Evolutionary conservation across 1,284 basidiomycete species (phyloP).

Genomic region (Ganoderma sp.): DNA sequence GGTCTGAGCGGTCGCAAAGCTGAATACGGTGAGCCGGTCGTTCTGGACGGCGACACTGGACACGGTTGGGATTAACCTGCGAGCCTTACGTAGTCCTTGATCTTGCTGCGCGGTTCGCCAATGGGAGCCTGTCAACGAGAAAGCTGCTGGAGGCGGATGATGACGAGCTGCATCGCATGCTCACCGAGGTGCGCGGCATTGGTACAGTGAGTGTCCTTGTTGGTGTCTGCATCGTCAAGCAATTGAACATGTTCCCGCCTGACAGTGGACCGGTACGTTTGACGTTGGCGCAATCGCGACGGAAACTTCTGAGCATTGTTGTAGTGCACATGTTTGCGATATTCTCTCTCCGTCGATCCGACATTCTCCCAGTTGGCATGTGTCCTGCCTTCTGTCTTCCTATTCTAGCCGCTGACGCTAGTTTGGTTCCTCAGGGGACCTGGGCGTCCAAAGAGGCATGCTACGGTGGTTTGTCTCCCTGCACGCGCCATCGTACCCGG

Average conservation of each 20-base stretch:
- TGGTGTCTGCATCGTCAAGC: background rate
- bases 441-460: constrained; percentile 83
- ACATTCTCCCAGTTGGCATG: constrained; percentile 81
- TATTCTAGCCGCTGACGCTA: background rate
- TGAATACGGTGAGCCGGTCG: constrained; percentile 70
- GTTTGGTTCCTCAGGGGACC: constrained; percentile 61
- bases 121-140: constrained; percentile 76
- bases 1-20: constrained; percentile 84
- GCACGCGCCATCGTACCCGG: constrained; percentile 57
- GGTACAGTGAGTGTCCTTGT: constrained; percentile 61
- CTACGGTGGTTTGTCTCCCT: constrained; percentile 76
- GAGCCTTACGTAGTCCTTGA: constrained; percentile 64
- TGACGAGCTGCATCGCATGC: constrained; percentile 74
- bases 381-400: constrained; percentile 31
- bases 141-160: constrained; percentile 75
- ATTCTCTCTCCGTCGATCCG: constrained; percentile 81
- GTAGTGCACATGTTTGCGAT: constrained; percentile 89
- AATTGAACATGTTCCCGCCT: background rate
- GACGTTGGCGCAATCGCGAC: background rate
- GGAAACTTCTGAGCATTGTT: constrained; percentile 3
- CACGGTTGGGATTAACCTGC: background rate
- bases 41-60: background rate
- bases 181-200: constrained; percentile 82
- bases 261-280: constrained; percentile 46
- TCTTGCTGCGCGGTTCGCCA: constrained; percentile 76